A percentile compares a stretch with the other conserved stretches of the same genome.
Evolutionary conservation across 2,329 filamentous ascomycete species (phyloP).

Genomic region (Talaromyces sp.): DNA sequence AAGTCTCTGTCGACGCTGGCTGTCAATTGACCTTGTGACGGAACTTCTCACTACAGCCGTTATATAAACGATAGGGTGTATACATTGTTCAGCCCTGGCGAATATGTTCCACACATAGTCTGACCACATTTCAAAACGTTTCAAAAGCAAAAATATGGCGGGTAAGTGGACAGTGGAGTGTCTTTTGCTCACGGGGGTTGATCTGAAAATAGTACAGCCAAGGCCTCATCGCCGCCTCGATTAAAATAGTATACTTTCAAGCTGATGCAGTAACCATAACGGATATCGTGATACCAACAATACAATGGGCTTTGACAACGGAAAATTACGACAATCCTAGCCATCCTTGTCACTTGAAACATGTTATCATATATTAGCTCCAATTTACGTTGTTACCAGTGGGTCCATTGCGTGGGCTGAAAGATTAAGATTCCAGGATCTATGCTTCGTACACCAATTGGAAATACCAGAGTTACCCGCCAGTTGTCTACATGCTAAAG

Average conservation of each 20-base stretch:
- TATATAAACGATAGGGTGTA: neutral
- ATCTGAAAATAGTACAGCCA: neutral
- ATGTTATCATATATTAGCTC: neutral
- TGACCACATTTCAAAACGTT: neutral
- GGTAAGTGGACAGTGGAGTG: neutral
- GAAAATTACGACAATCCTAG: neutral
- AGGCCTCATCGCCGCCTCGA: neutral
- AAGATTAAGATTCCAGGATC: neutral
- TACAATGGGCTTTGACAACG: neutral
- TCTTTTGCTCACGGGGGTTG: neutral
- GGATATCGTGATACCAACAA: neutral
- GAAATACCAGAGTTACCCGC: neutral
- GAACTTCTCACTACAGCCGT: neutral
- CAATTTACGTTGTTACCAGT: neutral
- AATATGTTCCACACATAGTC: neutral
- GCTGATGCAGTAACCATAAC: neutral
- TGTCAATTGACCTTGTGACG: neutral
- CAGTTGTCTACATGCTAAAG: neutral
- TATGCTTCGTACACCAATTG: neutral
- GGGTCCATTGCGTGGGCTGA: neutral
- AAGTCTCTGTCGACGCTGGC: neutral
- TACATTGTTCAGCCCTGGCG: neutral
- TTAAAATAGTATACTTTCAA: neutral
- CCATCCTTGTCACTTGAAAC: neutral
- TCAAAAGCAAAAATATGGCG: neutral